These are phyloP conservation scores for Reutealis trisperma DNA, from an alignment of 345 rosid species.

Conservation along the genomic window DNA sequence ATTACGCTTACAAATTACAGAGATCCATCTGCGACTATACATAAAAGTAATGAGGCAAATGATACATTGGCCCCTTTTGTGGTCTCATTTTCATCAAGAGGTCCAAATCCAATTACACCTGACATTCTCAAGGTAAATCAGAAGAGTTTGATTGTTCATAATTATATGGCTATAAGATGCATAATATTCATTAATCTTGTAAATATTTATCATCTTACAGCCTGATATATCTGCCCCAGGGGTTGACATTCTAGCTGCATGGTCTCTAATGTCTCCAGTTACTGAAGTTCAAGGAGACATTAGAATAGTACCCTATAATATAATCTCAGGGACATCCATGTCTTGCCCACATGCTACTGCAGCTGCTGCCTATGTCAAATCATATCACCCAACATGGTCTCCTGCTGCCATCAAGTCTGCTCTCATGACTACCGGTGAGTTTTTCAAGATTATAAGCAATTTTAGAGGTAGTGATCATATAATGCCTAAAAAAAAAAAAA, in stretches of 20 bases:
- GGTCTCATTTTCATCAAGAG: conserved; percentile 35
- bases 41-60: conserved; percentile 11
- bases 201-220: conserved; percentile 3
- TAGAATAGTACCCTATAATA: conserved; percentile 14
- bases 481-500: too few relatives aligned
- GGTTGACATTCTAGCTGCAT: conserved; percentile 38
- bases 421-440: conserved; percentile 49
- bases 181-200: too few relatives aligned
- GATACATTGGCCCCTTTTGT: conserved; percentile 30
- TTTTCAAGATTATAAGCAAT: too few relatives aligned
- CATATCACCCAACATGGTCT: conserved; percentile 43
- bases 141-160: too few relatives aligned
- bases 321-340: conserved; percentile 46
- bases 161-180: too few relatives aligned
- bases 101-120: conserved; percentile 31
- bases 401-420: conserved; percentile 48
- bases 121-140: conserved; percentile 38
- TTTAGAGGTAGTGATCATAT: too few relatives aligned
- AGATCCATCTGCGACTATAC: conserved; percentile 36
- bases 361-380: conserved; percentile 44
- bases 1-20: not conserved
- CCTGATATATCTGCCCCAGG: conserved; percentile 47
- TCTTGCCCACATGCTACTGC: conserved; percentile 49
- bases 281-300: not conserved
- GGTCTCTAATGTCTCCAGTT: conserved; percentile 22